Evolutionary conservation across 148 eudicot genomes (phyloP), one percentile per base, ranked within the genome.

Genomic region (Amaranthus cruentus): DNA sequence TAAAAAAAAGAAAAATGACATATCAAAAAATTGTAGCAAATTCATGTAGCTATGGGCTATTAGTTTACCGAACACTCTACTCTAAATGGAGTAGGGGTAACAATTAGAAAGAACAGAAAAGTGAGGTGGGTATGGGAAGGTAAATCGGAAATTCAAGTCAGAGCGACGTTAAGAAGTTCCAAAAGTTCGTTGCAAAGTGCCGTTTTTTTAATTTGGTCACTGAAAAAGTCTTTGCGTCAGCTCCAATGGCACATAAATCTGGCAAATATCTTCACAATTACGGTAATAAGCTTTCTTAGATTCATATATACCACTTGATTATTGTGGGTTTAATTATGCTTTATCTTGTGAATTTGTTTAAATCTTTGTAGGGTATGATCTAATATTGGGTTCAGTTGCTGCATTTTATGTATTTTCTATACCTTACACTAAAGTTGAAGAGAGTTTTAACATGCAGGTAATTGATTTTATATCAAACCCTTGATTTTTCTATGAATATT

Each of bases 391-490:
- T 57, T 81, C 84, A 66, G 77, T 95, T 62, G 94, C 97, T 81
- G 89, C 96, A 70, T 88, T 95, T 66, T 95, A 92, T 75, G 92
- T 95, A 4, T 82, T 95, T 71, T 78, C 87, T 76, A 86, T 83
- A 14, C 99, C 99, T 14, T 95, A 85, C 71, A 95, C 99, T n/a
- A 95, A 95, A 80, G 99, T 95, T 51, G 99, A 95, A 88, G 99
- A 95, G 74, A 95, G 99, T 86, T 95, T 95, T 77, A 95, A 95
- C 76, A 83, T 92, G 82, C 99, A 95, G 99, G 97, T 95, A 62
- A 3, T 28, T 28, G 38, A 28, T 57, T 6, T n/a, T 56, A 42
- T 3, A 59, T 43, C 18, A 4, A 13, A n/a, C 54, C 51, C 46
- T 7, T 46, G 5, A 50, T 71, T 75, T 66, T 2, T 21, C 51